phyloP scores from a whole-genome alignment of 202 grass and related monocot genomes.

The Zizania palustris region DNA sequence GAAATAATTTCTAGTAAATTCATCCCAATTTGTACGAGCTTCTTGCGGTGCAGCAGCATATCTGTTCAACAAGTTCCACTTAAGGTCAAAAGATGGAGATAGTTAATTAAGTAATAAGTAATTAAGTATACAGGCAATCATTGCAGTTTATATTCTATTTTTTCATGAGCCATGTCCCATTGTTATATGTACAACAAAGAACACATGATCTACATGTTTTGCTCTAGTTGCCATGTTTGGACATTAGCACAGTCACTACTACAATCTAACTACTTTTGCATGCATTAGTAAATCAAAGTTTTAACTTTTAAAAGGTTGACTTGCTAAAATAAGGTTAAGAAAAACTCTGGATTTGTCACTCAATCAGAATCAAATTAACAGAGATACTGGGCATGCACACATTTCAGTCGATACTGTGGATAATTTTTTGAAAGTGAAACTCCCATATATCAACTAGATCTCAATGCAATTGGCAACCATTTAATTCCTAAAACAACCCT shows the following conservation, averaged over 20 bases:
- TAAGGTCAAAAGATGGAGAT: constrained; percentile 33
- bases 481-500: constrained; percentile 21
- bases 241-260: too few species aligned
- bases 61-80: constrained; percentile 54
- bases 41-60: constrained; percentile 90
- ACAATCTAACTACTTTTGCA: not conserved
- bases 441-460: constrained; percentile 21
- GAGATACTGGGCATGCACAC: not conserved
- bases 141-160: not conserved
- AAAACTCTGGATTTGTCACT: constrained; percentile 16
- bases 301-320: not conserved
- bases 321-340: not conserved
- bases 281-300: not conserved
- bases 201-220: not conserved
- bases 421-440: constrained; percentile 27
- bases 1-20: constrained; percentile 94
- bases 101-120: not conserved
- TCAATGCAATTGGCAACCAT: not conserved
- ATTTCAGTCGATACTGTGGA: constrained; percentile 1
- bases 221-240: not conserved
- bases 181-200: not conserved
- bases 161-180: constrained; percentile 4
- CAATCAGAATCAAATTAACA: constrained; percentile 12
- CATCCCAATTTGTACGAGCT: constrained; percentile 72
- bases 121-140: not conserved